A percentile compares a stretch with the other conserved stretches of the same genome.
phyloP scores from a whole-genome alignment of 2,329 filamentous ascomycete genomes.

The Fusarium sp. region DNA sequence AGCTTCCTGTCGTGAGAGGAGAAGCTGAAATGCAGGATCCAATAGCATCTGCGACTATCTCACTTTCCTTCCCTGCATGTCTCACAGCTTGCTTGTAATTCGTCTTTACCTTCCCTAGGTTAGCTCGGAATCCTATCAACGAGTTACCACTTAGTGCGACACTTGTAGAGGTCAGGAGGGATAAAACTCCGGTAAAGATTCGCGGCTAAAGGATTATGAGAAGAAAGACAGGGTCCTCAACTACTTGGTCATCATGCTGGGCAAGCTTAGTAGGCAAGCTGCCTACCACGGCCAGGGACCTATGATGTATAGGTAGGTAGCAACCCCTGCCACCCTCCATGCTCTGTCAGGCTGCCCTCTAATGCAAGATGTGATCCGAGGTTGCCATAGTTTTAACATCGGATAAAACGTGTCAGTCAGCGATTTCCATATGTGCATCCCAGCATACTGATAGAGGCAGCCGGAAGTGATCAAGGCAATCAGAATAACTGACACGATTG shows the following conservation, averaged over 20 bases:
- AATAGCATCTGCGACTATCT: conserved; percentile 18
- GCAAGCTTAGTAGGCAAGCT: conserved; percentile 19
- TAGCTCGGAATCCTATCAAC: background rate
- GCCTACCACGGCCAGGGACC: conserved; percentile 41
- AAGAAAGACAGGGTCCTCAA: conserved; percentile 13
- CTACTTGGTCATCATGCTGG: conserved; percentile 6
- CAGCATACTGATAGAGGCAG: background rate
- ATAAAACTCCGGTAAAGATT: conserved; percentile 25
- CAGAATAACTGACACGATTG: background rate
- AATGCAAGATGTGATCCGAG: conserved; percentile 36
- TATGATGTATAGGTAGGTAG: conserved; percentile 16
- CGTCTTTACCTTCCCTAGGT: background rate
- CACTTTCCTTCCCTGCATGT: conserved; percentile 23
- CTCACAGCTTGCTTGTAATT: conserved; percentile 16
- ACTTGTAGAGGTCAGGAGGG: conserved; percentile 13
- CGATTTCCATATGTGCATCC: background rate
- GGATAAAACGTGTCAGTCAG: background rate
- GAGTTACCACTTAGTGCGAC: conserved; percentile 17
- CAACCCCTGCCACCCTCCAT: conserved; percentile 39
- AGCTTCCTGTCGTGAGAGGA: conserved; percentile 22
- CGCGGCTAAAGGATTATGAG: background rate
- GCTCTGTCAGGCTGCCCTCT: conserved; percentile 26
- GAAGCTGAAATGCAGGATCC: conserved; percentile 25
- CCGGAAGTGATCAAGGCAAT: background rate
- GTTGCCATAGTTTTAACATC: conserved; percentile 15